phyloP scores from a whole-genome alignment of 1,284 basidiomycete genomes.

The Boletus sp. region DNA sequence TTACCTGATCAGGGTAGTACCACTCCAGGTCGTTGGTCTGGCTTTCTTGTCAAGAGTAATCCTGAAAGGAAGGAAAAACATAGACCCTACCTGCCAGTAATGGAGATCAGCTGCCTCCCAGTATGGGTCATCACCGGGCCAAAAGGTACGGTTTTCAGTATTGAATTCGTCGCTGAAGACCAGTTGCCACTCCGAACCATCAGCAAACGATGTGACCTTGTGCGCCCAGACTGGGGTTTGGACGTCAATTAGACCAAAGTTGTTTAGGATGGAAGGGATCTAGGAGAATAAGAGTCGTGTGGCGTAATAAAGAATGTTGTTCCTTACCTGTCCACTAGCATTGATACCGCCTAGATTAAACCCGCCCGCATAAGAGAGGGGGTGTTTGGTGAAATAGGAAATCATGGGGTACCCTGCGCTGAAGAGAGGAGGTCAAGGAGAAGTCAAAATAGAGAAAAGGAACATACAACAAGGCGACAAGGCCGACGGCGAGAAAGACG shows the following conservation, averaged over 20 bases:
- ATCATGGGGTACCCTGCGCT: constrained; percentile 83
- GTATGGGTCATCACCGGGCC: constrained; percentile 57
- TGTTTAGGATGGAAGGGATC: constrained; percentile 40
- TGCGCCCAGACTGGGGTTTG: constrained; percentile 51
- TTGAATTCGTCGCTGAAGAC: constrained; percentile 93
- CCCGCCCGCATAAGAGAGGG: constrained; percentile 54
- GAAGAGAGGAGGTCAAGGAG: constrained; percentile 6
- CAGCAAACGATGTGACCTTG: constrained; percentile 43
- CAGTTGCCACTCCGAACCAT: constrained; percentile 52
- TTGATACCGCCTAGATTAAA: constrained; percentile 83
- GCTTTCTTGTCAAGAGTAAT: constrained; percentile 1
- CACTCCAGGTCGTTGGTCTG: constrained; percentile 58
- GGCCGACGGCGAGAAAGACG: constrained; percentile 52
- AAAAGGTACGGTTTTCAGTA: constrained; percentile 75
- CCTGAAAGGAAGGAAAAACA: neutral
- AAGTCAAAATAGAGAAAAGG: neutral
- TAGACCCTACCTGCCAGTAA: constrained; percentile 34
- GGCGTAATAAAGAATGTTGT: neutral
- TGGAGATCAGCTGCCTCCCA: constrained; percentile 55
- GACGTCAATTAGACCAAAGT: constrained; percentile 55
- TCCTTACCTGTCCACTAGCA: constrained; percentile 65
- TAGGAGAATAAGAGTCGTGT: constrained; percentile 5
- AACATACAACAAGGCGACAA: constrained; percentile 72
- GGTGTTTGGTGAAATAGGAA: constrained; percentile 54
- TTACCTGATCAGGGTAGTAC: constrained; percentile 78